Percentiles rank a stretch among this genome's conserved stretches.
phyloP scores from a whole-genome alignment of 2,329 filamentous ascomycete genomes.

The Pyricularia pennisetigena region DNA sequence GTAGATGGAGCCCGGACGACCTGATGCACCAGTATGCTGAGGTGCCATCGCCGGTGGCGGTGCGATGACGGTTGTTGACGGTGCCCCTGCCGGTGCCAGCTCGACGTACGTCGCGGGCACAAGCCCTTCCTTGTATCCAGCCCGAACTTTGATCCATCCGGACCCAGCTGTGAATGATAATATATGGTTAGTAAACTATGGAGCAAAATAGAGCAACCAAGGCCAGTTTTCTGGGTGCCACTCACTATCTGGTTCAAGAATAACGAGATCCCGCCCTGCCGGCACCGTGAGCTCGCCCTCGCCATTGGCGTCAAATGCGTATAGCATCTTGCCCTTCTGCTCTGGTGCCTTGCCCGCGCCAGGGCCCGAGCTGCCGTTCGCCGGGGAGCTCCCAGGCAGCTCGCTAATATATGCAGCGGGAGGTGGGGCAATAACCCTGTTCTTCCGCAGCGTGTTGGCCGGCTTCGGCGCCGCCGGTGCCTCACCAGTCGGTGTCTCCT shows the following conservation, averaged over 20 bases:
- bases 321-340: constrained; percentile 80
- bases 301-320: constrained; percentile 70
- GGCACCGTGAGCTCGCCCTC: constrained; percentile 73
- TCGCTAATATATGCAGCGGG: constrained; percentile 71
- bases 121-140: constrained; percentile 67
- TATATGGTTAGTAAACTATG: constrained; percentile 18
- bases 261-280: constrained; percentile 67
- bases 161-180: constrained; percentile 56
- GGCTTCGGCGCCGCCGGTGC: constrained; percentile 26
- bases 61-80: not conserved
- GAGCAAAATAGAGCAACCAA: not conserved
- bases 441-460: constrained; percentile 36
- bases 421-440: constrained; percentile 78
- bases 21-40: constrained; percentile 33
- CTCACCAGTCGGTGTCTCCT: constrained; percentile 35
- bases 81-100: constrained; percentile 31
- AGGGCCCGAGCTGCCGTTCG: constrained; percentile 26
- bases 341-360: constrained; percentile 29
- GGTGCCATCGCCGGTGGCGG: constrained; percentile 32
- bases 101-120: constrained; percentile 86
- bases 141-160: constrained; percentile 82
- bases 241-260: constrained; percentile 85
- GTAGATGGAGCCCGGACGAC: constrained; percentile 65
- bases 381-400: constrained; percentile 38
- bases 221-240: constrained; percentile 12